Evolutionary conservation across 345 rosid species (phyloP), one percentile per base, ranked within the genome.

Genomic region (Lenwebbia sp.): DNA sequence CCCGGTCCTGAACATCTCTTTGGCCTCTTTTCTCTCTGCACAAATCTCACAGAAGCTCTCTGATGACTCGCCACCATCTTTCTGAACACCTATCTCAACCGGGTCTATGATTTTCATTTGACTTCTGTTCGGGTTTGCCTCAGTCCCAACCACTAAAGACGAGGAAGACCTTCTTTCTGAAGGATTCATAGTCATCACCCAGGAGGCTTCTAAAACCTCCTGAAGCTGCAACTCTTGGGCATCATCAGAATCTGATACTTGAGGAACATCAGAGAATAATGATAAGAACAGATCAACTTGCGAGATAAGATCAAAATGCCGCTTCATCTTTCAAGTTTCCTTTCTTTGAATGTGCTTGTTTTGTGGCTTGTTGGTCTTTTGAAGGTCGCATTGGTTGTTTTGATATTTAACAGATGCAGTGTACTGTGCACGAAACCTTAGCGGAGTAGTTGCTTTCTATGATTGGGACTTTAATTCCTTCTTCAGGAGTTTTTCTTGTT

Each of bases 21-120:
- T 88, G 1, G 3, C 56, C 50, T 91, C 92, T 84, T 91, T 93
- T 12, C 75, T 89, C 82, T 96, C 96, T 41, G 82, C 86, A 28
- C 96, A 96, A 15, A 96, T 95, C 54, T 89, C 91, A 10, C 96
- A 95, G 65, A 88, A 87, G 21, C 85, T 86, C 60, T 44, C 78
- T 7, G 92, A 91, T 37, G 33, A 88, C 47, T 90, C 91, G 1
- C 78, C 44, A 33, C 44, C 23, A 33, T 33, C 78, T 65, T 33
- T 33, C 22, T 65, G 78, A 65, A 33, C 44, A 37, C 25, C 78
- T 17, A 33, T 65, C 25, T 65, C 78, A 9, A 33, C 78, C 23
- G 78, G 6, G 44, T 65, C 76, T 65, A 33, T 65, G 76, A 65
- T 65, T 65, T 65, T 19, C 78, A 65, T 33, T 33, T 17, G 44